Evolutionary conservation across 75 land plant species (phyloP).

Genomic region (Gnetum montanum): DNA sequence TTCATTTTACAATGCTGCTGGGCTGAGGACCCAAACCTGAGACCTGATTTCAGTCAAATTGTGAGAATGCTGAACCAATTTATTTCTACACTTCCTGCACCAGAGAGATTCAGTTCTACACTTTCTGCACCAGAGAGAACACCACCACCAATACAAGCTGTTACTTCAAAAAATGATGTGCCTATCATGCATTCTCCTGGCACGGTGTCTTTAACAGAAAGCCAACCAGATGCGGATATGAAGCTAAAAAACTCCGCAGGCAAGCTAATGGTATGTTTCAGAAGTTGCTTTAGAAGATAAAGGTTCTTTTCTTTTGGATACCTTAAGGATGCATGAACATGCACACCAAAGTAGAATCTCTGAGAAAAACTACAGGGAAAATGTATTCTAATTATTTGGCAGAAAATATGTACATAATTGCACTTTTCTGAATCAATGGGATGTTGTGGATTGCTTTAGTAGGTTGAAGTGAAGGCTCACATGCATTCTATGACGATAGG

Average conservation of each 20-base stretch:
- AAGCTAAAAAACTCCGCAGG: constrained; percentile 2
- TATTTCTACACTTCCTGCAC: constrained; percentile 12
- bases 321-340: no score
- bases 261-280: not conserved
- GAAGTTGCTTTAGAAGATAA: not conserved
- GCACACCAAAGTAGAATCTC: no score
- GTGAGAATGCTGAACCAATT: constrained; percentile 18
- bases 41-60: constrained; percentile 16
- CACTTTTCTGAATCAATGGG: no score
- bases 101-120: no score
- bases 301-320: no score
- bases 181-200: constrained; percentile 2
- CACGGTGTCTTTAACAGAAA: not conserved
- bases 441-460: no score
- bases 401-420: no score
- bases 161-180: not conserved
- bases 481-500: no score
- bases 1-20: constrained; percentile 24
- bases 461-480: no score
- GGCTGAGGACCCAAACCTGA: constrained; percentile 25
- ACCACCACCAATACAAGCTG: constrained; percentile 5
- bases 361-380: no score
- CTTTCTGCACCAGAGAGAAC: constrained; percentile 9
- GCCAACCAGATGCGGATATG: constrained; percentile 1
- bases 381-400: no score